These are phyloP conservation scores for Pelagophyceae sp. DNA, from an alignment of 352 stramenopile species.

Conservation along the genomic window DNA sequence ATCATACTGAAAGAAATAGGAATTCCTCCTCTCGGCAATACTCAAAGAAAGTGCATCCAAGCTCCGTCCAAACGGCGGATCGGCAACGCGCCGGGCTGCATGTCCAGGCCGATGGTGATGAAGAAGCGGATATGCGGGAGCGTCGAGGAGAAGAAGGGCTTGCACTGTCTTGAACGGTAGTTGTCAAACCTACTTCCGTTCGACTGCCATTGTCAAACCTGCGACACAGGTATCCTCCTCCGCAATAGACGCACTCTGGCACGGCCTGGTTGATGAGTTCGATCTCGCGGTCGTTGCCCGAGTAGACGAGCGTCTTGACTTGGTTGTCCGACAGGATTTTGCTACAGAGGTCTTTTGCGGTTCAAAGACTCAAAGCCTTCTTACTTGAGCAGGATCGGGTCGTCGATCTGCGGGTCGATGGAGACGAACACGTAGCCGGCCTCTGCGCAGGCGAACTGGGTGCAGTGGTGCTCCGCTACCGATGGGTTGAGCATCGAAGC, in stretches of 20 bases:
- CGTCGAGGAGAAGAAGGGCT: background rate
- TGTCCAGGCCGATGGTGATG: constrained; percentile 5
- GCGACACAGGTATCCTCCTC: too few relatives aligned
- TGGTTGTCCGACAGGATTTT: background rate
- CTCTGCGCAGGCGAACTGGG: background rate
- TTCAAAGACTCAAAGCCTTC: background rate
- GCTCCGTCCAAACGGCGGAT: too few relatives aligned
- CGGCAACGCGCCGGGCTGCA: background rate
- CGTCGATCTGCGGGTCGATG: background rate
- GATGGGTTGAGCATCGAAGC: background rate
- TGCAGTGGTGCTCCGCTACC: background rate
- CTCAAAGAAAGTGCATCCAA: too few relatives aligned
- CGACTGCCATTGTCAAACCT: too few relatives aligned
- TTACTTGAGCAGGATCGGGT: background rate
- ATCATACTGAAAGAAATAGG: too few relatives aligned
- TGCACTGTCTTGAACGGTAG: background rate
- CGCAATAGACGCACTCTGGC: background rate
- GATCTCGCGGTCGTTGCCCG: background rate
- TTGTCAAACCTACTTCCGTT: too few relatives aligned
- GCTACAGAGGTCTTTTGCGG: background rate
- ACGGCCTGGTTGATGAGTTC: background rate
- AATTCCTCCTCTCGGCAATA: too few relatives aligned
- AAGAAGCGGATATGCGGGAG: background rate
- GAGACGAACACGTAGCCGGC: background rate
- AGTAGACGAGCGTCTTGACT: constrained; percentile 5